phyloP scores from a whole-genome alignment of 768 basidiomycete genomes.

The Pisolithus albus region DNA sequence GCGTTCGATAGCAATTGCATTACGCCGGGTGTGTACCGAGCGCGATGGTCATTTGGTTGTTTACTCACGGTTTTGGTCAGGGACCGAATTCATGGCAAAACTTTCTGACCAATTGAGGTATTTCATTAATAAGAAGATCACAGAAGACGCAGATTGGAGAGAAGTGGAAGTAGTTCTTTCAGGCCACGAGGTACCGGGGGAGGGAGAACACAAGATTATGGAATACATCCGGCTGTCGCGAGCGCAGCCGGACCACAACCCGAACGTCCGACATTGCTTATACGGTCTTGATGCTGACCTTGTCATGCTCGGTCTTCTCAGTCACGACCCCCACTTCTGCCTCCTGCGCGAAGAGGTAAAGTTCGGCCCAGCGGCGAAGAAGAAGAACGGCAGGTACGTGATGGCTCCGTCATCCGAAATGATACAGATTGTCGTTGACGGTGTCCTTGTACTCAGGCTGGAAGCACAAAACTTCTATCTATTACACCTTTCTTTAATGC shows the following conservation, averaged over 20 bases:
- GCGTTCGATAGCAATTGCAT: conserved; percentile 99
- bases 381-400: conserved; percentile 55
- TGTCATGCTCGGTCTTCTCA: conserved; percentile 95
- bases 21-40: conserved; percentile 72
- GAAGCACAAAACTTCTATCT: conserved; percentile 91
- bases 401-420: not conserved
- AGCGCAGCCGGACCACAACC: conserved; percentile 93
- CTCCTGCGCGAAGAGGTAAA: conserved; percentile 96
- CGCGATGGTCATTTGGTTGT: not conserved
- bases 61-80: conserved; percentile 30
- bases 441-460: conserved; percentile 28
- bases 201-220: conserved; percentile 99
- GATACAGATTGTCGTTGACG: conserved; percentile 4
- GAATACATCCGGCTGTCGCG: conserved; percentile 94
- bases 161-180: conserved; percentile 88
- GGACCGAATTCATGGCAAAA: conserved; percentile 91
- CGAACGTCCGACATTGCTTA: conserved; percentile 94
- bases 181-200: conserved; percentile 97
- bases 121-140: conserved; percentile 97
- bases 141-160: conserved; percentile 94
- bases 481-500: conserved; percentile 87
- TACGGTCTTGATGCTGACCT: conserved; percentile 98
- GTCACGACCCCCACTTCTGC: conserved; percentile 99
- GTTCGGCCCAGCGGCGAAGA: conserved; percentile 77
- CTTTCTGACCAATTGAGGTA: conserved; percentile 91